Evolutionary conservation across 139 green algal species (phyloP).

Genomic region (Mesotaenium endlicherianum): DNA sequence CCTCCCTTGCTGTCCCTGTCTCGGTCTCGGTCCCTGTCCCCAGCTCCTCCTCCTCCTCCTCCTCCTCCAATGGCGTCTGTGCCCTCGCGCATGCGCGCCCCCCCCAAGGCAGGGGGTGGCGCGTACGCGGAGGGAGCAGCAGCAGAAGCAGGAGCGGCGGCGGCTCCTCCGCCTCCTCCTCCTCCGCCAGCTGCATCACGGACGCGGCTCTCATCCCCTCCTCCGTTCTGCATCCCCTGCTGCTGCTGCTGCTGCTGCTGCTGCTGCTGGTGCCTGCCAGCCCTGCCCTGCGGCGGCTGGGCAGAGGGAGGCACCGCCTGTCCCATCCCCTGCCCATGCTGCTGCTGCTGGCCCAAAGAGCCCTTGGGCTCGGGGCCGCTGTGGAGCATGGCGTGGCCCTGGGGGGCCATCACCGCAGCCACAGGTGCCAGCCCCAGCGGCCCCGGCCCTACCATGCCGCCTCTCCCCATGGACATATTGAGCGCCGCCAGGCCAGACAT

Average conservation of each 20-base stretch:
- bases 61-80: too few relatives aligned
- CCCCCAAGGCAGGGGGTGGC: too few relatives aligned
- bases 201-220: too few relatives aligned
- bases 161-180: too few relatives aligned
- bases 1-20: too few relatives aligned
- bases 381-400: conserved; percentile 15
- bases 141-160: too few relatives aligned
- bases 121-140: too few relatives aligned
- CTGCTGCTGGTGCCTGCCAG: not conserved
- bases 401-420: conserved; percentile 7
- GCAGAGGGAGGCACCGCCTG: not conserved
- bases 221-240: not conserved
- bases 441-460: not conserved
- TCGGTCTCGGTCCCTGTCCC: too few relatives aligned
- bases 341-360: not conserved
- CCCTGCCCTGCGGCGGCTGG: not conserved
- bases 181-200: too few relatives aligned
- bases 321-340: not conserved
- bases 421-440: conserved; percentile 14
- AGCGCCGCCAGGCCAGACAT: not conserved
- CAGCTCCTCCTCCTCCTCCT: too few relatives aligned
- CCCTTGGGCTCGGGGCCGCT: not conserved
- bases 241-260: not conserved
- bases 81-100: too few relatives aligned
- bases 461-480: conserved; percentile 6